Conservation (phyloP, 768 basidiomycete genomes). For the Scleroderma bovista region DNA sequence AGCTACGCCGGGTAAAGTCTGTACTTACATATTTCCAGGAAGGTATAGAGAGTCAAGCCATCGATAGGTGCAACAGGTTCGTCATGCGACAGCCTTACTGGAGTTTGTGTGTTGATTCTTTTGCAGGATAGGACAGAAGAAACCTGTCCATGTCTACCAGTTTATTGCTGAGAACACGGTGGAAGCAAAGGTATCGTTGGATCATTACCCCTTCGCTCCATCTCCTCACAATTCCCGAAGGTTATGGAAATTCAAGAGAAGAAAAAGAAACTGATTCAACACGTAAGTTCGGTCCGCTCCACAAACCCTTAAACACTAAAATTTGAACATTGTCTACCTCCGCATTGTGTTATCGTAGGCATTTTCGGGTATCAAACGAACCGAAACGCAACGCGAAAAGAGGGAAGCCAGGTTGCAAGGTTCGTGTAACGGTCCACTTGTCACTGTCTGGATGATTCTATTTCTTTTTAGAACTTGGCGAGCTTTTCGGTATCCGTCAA, state of each 20-base stretch:
- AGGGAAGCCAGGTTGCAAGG: slow-evolving; percentile 82
- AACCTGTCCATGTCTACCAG: slow-evolving; percentile 81
- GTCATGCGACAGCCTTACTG: slow-evolving; percentile 3
- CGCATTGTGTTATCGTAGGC: slow-evolving; percentile 42
- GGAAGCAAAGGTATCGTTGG: slow-evolving; percentile 65
- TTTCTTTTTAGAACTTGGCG: slow-evolving; percentile 46
- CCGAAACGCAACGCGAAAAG: slow-evolving; percentile 69
- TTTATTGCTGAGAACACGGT: slow-evolving; percentile 87
- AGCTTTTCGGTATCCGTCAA: slow-evolving; percentile 44
- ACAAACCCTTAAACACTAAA: neutral
- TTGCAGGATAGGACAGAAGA: slow-evolving; percentile 70
- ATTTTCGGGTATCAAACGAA: slow-evolving; percentile 75
- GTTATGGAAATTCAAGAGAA: slow-evolving; percentile 82
- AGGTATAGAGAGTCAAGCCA: slow-evolving; percentile 80
- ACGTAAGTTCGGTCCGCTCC: slow-evolving; percentile 37
- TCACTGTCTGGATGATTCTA: neutral
- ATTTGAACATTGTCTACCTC: neutral
- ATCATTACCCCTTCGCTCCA: neutral
- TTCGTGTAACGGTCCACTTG: slow-evolving; percentile 19
- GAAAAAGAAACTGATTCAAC: slow-evolving; percentile 74
- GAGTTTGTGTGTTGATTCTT: slow-evolving; percentile 2
- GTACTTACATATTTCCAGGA: slow-evolving; percentile 38
- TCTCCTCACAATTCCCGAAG: slow-evolving; percentile 23
- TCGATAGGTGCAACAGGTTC: slow-evolving; percentile 72
- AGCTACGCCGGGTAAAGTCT: neutral